These are phyloP conservation scores for Aspergillus persii DNA, from an alignment of 2,329 filamentous ascomycete species.

Conservation along the genomic window DNA sequence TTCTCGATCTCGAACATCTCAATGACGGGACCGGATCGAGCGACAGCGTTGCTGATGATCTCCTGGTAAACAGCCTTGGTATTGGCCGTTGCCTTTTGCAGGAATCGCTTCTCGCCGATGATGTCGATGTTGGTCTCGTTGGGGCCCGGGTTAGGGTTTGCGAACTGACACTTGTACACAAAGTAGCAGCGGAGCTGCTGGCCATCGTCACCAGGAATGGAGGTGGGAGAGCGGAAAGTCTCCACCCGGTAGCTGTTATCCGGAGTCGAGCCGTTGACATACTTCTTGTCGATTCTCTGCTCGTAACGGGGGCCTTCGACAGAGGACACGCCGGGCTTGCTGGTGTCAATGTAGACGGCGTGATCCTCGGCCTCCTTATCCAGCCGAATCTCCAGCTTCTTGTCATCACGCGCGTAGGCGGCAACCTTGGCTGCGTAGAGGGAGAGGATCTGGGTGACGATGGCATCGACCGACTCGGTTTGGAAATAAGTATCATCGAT, in stretches of 20 bases:
- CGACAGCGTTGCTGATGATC: constrained; percentile 81
- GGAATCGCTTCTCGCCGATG: constrained; percentile 89
- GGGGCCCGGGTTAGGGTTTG: constrained; percentile 67
- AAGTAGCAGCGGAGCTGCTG: constrained; percentile 96
- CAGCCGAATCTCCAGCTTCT: constrained; percentile 87
- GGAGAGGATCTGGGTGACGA: constrained; percentile 91
- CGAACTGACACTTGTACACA: constrained; percentile 94
- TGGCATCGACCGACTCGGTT: constrained; percentile 79
- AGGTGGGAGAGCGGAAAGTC: constrained; percentile 89
- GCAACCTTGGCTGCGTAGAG: constrained; percentile 97
- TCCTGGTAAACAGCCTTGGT: constrained; percentile 95
- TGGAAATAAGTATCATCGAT: constrained; percentile 99
- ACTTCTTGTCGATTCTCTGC: constrained; percentile 89
- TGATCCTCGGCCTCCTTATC: constrained; percentile 95
- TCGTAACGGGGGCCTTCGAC: constrained; percentile 86
- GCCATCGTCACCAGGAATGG: constrained; percentile 70
- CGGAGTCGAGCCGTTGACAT: constrained; percentile 74
- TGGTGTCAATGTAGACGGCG: constrained; percentile 98
- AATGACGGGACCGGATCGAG: constrained; percentile 87
- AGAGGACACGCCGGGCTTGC: constrained; percentile 76
- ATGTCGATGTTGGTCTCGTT: constrained; percentile 86
- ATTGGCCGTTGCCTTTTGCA: constrained; percentile 93
- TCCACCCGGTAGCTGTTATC: constrained; percentile 85
- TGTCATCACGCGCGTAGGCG: constrained; percentile 87
- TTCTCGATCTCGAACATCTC: constrained; percentile 96